Evolutionary conservation across 2,329 filamentous ascomycete species (phyloP).

Genomic region (Myriosclerotinia duriaeana): DNA sequence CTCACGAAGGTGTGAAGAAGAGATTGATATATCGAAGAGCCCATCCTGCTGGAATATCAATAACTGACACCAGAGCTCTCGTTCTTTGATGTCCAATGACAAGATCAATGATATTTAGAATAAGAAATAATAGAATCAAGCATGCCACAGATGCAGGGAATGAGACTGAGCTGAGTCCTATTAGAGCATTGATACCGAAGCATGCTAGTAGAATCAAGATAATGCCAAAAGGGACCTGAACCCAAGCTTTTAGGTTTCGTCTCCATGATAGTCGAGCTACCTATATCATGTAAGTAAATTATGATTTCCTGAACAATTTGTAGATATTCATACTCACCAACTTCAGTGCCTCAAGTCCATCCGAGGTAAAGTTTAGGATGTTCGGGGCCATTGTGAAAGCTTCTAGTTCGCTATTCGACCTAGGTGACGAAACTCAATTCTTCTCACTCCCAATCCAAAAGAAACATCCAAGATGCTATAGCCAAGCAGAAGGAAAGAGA

Average conservation of each 20-base stretch:
- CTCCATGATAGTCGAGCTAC: slow-evolving; percentile 37
- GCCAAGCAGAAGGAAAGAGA: neutral
- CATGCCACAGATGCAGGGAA: slow-evolving; percentile 62
- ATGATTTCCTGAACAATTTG: neutral
- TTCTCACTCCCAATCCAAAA: neutral
- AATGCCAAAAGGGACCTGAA: slow-evolving; percentile 51
- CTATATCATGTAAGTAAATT: slow-evolving; percentile 32
- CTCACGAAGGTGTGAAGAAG: slow-evolving; percentile 28
- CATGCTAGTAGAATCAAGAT: slow-evolving; percentile 44
- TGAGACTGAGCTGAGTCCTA: slow-evolving; percentile 49
- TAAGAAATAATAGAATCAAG: slow-evolving; percentile 54
- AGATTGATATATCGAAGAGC: slow-evolving; percentile 28
- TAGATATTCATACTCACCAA: slow-evolving; percentile 30
- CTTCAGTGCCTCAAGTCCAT: slow-evolving; percentile 36
- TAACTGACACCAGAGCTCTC: slow-evolving; percentile 48
- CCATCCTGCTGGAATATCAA: slow-evolving; percentile 49
- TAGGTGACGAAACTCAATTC: neutral
- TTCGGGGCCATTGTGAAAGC: slow-evolving; percentile 10
- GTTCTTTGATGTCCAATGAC: slow-evolving; percentile 51
- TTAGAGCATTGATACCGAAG: slow-evolving; percentile 45
- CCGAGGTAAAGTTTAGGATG: slow-evolving; percentile 22
- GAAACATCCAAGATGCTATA: neutral
- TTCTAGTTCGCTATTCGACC: neutral
- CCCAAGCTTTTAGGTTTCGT: slow-evolving; percentile 46
- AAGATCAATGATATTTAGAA: slow-evolving; percentile 49